Conservation (phyloP, 768 basidiomycete genomes). For the Kwoniella mangroviensis region DNA sequence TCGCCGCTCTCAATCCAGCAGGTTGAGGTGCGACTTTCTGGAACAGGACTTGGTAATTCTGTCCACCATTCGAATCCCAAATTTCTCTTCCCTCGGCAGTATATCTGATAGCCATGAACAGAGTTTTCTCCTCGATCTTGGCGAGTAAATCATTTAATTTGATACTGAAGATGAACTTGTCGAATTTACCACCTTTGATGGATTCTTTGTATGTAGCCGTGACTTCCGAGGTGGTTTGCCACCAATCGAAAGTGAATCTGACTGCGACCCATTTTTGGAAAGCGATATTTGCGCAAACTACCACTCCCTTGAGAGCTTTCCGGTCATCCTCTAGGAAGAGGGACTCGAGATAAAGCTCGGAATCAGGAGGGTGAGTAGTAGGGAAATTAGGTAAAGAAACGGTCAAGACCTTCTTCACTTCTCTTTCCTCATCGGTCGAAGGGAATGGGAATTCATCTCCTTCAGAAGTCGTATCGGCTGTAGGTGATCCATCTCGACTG, state of each 20-base stretch:
- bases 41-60: constrained; percentile 80
- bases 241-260: constrained; percentile 89
- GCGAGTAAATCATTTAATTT: constrained; percentile 76
- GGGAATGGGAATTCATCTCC: constrained; percentile 60
- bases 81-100: constrained; percentile 72
- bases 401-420: constrained; percentile 45
- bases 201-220: constrained; percentile 70
- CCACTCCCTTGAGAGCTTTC: constrained; percentile 68
- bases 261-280: constrained; percentile 86
- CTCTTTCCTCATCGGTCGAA: constrained; percentile 55
- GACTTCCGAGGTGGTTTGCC: constrained; percentile 96
- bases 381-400: constrained; percentile 77
- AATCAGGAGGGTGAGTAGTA: constrained; percentile 54
- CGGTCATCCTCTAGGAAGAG: constrained; percentile 60
- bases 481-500: constrained; percentile 85
- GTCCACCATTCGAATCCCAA: constrained; percentile 88
- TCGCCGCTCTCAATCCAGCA: constrained; percentile 15
- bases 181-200: constrained; percentile 52
- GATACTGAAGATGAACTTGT: constrained; percentile 52
- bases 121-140: constrained; percentile 77
- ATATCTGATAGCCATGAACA: constrained; percentile 74
- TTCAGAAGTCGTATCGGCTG: constrained; percentile 64
- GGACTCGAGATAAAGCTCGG: constrained; percentile 60
- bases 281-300: constrained; percentile 81
- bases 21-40: constrained; percentile 45